phyloP scores from a whole-genome alignment of 805 yeast species.

The Lipomyces japonicus region DNA sequence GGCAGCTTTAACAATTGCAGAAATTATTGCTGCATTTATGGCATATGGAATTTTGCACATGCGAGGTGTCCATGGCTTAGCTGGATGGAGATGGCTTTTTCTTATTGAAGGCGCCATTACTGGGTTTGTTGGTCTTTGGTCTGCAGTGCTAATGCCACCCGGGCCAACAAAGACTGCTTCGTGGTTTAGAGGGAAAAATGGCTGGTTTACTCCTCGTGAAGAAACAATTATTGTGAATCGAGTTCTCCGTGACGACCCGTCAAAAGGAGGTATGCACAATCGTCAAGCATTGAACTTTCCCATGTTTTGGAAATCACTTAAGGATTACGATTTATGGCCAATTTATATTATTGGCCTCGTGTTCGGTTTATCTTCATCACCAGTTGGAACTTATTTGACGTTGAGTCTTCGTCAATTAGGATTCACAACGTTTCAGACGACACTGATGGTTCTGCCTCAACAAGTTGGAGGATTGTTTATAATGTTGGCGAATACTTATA shows the following conservation, averaged over 20 bases:
- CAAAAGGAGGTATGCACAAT: constrained; percentile 62
- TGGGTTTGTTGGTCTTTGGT: constrained; percentile 47
- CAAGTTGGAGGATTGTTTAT: constrained; percentile 27
- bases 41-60: constrained; percentile 54
- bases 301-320: constrained; percentile 40
- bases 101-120: constrained; percentile 54
- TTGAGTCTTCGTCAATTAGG: constrained; percentile 49
- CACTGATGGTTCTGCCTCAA: constrained; percentile 52
- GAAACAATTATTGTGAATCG: constrained; percentile 57
- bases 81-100: constrained; percentile 66
- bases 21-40: constrained; percentile 45
- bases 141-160: constrained; percentile 52
- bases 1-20: constrained; percentile 50
- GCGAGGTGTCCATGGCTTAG: constrained; percentile 44
- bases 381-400: constrained; percentile 47
- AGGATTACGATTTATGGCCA: constrained; percentile 57
- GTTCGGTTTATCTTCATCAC: constrained; percentile 40
- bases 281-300: constrained; percentile 49
- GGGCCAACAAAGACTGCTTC: constrained; percentile 31
- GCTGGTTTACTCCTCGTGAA: constrained; percentile 54
- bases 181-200: constrained; percentile 35
- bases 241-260: constrained; percentile 60
- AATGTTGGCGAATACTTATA: constrained; percentile 37
- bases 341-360: constrained; percentile 49
- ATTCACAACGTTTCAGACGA: constrained; percentile 51